Percentiles rank a stretch among this genome's conserved stretches.
Conservation (phyloP, 169 alveolate species). For the Perkinsus chesapeaki region DNA sequence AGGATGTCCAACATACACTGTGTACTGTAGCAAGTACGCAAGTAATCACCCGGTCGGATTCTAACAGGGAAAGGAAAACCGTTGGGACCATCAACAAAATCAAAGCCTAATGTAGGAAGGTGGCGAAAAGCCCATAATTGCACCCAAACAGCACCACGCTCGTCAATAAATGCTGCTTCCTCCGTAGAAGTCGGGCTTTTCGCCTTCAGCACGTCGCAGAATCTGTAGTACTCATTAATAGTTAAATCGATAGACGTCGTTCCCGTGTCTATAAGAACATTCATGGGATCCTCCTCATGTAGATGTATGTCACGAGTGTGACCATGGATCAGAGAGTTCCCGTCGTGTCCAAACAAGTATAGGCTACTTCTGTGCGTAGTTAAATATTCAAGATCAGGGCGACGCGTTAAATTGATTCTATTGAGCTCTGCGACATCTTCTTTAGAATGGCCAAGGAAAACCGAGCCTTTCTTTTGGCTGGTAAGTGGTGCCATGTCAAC, state of each 20-base stretch:
- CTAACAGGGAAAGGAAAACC: neutral
- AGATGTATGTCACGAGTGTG: no score
- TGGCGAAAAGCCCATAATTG: neutral
- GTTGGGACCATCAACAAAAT: neutral
- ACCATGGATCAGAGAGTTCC: neutral
- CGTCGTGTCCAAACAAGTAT: neutral
- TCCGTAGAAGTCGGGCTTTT: neutral
- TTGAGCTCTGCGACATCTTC: neutral
- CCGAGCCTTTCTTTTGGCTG: neutral
- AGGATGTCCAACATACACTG: neutral
- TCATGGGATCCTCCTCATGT: neutral
- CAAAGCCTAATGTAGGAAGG: neutral
- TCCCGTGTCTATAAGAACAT: neutral
- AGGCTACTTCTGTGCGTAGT: neutral
- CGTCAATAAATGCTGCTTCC: neutral
- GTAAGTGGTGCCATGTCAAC: neutral
- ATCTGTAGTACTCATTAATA: neutral
- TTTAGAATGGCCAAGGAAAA: neutral
- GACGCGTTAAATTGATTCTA: neutral
- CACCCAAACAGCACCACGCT: neutral
- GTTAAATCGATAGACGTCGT: neutral
- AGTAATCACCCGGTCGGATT: neutral
- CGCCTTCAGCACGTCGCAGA: neutral
- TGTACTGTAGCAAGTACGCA: neutral
- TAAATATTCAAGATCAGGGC: no score